Evolutionary conservation across 2,329 filamentous ascomycete species (phyloP).

Genomic region (Byssothecium circinans): DNA sequence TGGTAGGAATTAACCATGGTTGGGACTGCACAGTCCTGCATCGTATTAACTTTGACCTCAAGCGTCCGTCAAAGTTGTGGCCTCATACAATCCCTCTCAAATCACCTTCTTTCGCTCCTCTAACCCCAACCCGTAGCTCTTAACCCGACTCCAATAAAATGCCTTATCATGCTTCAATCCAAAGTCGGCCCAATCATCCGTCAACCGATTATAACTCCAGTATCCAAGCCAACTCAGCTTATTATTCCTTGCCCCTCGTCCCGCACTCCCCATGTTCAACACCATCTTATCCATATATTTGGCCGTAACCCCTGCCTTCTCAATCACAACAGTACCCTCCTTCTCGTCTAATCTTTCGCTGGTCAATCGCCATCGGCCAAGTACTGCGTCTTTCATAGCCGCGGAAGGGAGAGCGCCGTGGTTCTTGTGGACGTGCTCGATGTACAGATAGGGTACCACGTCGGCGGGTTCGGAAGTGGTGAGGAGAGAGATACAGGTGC

Average conservation of each 20-base stretch:
- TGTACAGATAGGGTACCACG: conserved; percentile 80
- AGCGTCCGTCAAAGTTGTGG: too few species aligned
- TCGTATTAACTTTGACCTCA: too few species aligned
- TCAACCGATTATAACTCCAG: conserved; percentile 86
- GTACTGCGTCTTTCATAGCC: conserved; percentile 69
- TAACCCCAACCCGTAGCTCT: conserved; percentile 55
- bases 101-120: not conserved
- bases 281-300: conserved; percentile 89
- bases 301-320: conserved; percentile 77
- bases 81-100: too few species aligned
- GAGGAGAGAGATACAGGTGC: conserved; percentile 76
- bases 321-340: conserved; percentile 63
- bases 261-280: conserved; percentile 67
- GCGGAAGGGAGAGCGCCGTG: conserved; percentile 48
- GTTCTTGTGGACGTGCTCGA: conserved; percentile 61
- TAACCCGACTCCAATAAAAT: conserved; percentile 65
- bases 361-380: conserved; percentile 67
- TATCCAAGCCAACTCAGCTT: conserved; percentile 88
- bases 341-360: conserved; percentile 38
- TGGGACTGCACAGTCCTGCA: too few species aligned
- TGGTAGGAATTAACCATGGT: too few species aligned
- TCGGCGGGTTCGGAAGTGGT: conserved; percentile 81
- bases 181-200: conserved; percentile 90
- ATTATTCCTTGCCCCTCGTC: conserved; percentile 69
- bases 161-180: conserved; percentile 62